phyloP scores from a whole-genome alignment of 345 rosid species.

The Sonneratia caseolaris region DNA sequence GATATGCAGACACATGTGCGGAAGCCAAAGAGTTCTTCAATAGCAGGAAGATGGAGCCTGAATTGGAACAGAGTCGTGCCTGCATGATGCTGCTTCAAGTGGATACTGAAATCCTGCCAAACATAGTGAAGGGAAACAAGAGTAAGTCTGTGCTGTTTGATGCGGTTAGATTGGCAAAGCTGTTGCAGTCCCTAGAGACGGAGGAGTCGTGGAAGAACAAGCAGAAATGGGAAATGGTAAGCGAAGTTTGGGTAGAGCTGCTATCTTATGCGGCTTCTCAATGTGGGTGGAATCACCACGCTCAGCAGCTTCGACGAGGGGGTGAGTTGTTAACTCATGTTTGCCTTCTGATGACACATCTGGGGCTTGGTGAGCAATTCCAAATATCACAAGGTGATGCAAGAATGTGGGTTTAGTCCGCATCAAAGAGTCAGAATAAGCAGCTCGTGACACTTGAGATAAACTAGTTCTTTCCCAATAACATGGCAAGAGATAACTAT shows the following conservation, averaged over 20 bases:
- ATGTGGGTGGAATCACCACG: conserved; percentile 13
- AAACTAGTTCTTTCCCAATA: too few relatives aligned
- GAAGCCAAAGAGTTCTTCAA: conserved; percentile 8
- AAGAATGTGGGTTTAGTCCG: neutral
- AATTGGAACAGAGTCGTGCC: neutral
- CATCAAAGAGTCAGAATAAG: too few relatives aligned
- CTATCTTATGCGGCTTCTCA: conserved; percentile 6
- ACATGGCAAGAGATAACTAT: too few relatives aligned
- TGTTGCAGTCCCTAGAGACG: neutral
- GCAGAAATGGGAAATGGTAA: conserved; percentile 14
- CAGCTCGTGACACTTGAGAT: too few relatives aligned
- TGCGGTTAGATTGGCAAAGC: conserved; percentile 12
- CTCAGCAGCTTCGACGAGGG: conserved; percentile 4
- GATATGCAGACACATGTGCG: conserved; percentile 16
- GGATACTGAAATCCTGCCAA: conserved; percentile 6
- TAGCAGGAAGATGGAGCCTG: neutral
- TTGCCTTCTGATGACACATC: conserved; percentile 10
- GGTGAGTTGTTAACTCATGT: conserved; percentile 18
- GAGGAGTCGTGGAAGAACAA: neutral
- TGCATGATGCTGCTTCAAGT: conserved; percentile 7
- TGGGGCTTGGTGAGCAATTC: conserved; percentile 4
- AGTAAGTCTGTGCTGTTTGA: conserved; percentile 28
- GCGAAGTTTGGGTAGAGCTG: conserved; percentile 15
- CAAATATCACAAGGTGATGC: neutral
- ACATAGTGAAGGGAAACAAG: conserved; percentile 16